These are phyloP conservation scores for Trypanosoma congolense DNA, from an alignment of 208 protist genomes.

Conservation along the genomic window DNA sequence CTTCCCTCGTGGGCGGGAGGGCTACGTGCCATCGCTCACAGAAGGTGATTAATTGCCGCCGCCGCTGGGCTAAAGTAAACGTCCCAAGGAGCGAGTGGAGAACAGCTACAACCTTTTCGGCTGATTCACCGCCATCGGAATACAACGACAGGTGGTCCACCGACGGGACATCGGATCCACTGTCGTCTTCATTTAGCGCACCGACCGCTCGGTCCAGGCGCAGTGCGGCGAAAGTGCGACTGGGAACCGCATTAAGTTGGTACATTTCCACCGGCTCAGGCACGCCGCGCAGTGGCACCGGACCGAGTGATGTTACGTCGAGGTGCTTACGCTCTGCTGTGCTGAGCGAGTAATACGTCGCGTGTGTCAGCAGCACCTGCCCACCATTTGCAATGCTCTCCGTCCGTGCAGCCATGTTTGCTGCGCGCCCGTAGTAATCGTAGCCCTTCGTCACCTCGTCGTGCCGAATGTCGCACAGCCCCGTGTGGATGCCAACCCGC, in stretches of 20 bases:
- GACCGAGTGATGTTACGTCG: conserved; percentile 13
- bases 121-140: neutral
- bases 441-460: conserved; percentile 10
- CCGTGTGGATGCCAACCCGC: conserved; percentile 48
- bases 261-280: conserved; percentile 44
- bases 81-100: neutral
- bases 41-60: neutral
- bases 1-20: neutral
- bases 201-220: neutral
- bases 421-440: conserved; percentile 2
- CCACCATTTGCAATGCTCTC: conserved; percentile 7
- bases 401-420: conserved; percentile 4
- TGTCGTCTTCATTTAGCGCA: neutral
- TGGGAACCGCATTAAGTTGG: conserved; percentile 1
- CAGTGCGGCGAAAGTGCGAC: conserved; percentile 3
- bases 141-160: neutral
- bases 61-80: neutral
- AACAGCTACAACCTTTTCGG: neutral
- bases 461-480: conserved; percentile 7
- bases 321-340: conserved; percentile 9
- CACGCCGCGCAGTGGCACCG: conserved; percentile 41
- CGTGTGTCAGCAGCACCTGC: conserved; percentile 5
- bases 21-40: conserved; percentile 4
- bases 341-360: neutral
- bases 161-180: neutral